Base-by-base conservation (phyloP, 805 yeast species). In the Kodamaea fukazawae region DNA sequence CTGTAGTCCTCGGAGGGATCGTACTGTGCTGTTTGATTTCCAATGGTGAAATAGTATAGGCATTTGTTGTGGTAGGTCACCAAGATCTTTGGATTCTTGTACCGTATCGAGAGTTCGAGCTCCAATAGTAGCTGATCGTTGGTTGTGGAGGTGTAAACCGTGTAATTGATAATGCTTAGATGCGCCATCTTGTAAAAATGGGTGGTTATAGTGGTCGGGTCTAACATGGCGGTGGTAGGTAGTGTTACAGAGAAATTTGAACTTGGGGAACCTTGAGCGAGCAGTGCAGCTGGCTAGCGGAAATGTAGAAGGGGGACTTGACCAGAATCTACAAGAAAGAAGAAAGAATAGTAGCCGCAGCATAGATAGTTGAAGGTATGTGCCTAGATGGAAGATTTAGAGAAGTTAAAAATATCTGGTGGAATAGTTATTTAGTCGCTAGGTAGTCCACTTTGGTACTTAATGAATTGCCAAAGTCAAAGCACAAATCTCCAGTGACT, bases 101-200 rank as follows among this genome's bases (percentile, higher is more conserved):
- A 49, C 29, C 75, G 57, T 37, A 68, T 63, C 32, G 44, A 45
- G 14, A 70, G 53, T 44, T 70, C 75, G 31, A 66, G 46, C 41
- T 69, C 73, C 5, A 70, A 45, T 11, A 68, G 55, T n/a, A 57
- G 51, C 47, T 66, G 73, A 44, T 69, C 73, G 27, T 49, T 51
- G 14, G 49, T 46, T 10, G 56, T 46, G 29, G 62, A 46, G 8
- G 58, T 46, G 46, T 60, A 67, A 12, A 66, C 50, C 40, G 49
- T 39, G 50, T 61, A 68, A 13, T 51, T 52, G 34, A 68, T 54
- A 38, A 47, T 45, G 13, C 50, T 46, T 9, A 69, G 30, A 47
- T 64, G 71, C 9, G 69, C 75, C 34, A 70, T 44, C 48, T 68
- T 68, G 45, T 60, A 60, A 54, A 63, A 67, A 44, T 69, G 70